Evolutionary conservation across 306 rosid species (phyloP).

Genomic region (Begonia loranthoides): DNA sequence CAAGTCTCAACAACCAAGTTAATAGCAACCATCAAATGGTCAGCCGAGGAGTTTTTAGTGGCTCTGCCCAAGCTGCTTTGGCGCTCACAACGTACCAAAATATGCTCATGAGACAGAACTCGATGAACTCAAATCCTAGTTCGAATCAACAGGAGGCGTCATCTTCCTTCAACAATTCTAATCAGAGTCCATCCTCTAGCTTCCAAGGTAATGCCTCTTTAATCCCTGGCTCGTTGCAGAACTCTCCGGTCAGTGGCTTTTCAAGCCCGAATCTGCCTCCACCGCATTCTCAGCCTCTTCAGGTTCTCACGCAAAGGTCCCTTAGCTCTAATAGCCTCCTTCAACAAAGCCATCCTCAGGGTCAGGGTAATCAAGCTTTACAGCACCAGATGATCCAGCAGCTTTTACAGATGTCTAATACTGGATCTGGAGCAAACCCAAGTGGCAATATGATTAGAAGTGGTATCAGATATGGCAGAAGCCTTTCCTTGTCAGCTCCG

Average conservation of each 20-base stretch:
- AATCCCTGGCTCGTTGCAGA: constrained; percentile 58
- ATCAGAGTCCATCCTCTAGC: constrained; percentile 57
- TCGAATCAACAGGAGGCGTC: constrained; percentile 62
- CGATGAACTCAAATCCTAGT: constrained; percentile 48
- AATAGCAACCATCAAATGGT: constrained; percentile 45
- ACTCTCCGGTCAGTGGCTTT: constrained; percentile 40
- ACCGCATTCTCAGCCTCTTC: background rate
- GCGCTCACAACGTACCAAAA: constrained; percentile 62
- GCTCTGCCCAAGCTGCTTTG: constrained; percentile 71
- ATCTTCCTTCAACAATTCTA: constrained; percentile 48
- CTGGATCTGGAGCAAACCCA: constrained; percentile 5
- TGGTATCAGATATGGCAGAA: constrained; percentile 43
- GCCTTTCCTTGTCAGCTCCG: constrained; percentile 22
- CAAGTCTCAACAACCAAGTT: constrained; percentile 47
- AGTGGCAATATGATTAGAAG: constrained; percentile 29
- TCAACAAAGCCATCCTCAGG: constrained; percentile 48
- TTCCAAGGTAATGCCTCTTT: constrained; percentile 47
- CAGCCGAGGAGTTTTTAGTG: constrained; percentile 53
- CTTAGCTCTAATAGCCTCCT: constrained; percentile 36
- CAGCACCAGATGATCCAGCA: constrained; percentile 77
- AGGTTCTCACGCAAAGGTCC: constrained; percentile 4
- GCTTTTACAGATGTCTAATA: constrained; percentile 55
- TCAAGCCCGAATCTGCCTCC: constrained; percentile 46
- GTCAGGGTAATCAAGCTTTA: constrained; percentile 39
- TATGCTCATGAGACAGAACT: constrained; percentile 63